Evolutionary conservation across 192 early-diverging fungal genomes (phyloP), one percentile per base, ranked within the genome.

Genomic region (Phlyctochytrium arcticum): DNA sequence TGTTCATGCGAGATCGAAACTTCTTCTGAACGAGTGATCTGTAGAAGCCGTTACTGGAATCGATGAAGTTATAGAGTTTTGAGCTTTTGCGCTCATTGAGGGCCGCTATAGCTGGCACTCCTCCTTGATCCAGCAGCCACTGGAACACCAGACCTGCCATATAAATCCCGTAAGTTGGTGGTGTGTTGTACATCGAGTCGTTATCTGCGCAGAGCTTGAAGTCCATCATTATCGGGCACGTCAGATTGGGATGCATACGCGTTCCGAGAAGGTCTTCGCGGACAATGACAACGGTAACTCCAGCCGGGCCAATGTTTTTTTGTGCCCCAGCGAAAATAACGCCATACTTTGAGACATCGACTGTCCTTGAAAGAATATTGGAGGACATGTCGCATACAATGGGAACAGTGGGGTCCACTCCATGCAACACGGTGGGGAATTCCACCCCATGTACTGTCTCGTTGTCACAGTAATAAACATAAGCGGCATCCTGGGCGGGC

Each of bases 391-490:
- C 96, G 70, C 91, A 92, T 36, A 98, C 89, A 5, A 98, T 58
- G 0, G 92, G 92, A 0, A 94, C 89, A 0, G 59, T 47, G 33
- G 21, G 27, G 23, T 75, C 76, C 26, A 80, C 29, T 21, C 29
- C 24, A 24, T 76, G 50, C 24, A 86, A 70, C 8, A 70, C 65
- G 60, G 88, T 85, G 10, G 73, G 70, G 63, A 90, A 88, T 74
- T 98, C 93, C 32, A 98, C 88, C 23, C 97, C 97, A 65, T 99
- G 91, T 39, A 99, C 88, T 1, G 97, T 99, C 75, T 99, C 97
- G 73, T 99, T 99, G 71, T 94, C 91, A 78, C 93, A 95, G 72
- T 95, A 96, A 72, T 94, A 99, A 9, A 97, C 85, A 65, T 88
- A 99, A 27, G 92, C 89, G 15, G 90, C 87, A 56, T 90, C 77